Conservation (phyloP, 108 stramenopile species). For the Discostella stelligeroides region DNA sequence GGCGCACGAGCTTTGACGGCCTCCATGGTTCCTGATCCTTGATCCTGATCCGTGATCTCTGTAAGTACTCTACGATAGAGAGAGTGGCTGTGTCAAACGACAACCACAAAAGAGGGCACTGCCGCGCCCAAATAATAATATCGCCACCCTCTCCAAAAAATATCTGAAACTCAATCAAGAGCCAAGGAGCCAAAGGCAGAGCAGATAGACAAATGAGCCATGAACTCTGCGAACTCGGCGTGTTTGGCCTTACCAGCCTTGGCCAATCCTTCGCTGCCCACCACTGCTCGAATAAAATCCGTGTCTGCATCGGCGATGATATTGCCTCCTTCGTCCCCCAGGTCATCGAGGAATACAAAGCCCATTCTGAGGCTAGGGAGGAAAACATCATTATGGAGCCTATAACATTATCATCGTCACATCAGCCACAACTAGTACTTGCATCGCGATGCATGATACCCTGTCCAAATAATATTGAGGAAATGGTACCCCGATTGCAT, state of each 20-base stretch:
- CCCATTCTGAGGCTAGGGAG: constrained; percentile 7
- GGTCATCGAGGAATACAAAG: constrained; percentile 34
- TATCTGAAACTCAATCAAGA: no score
- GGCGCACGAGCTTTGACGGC: background rate
- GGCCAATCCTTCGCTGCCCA: constrained; percentile 47
- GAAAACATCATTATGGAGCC: background rate
- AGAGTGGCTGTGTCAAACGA: no score
- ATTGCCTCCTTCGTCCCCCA: constrained; percentile 28
- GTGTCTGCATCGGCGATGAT: constrained; percentile 36
- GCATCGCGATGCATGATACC: constrained; percentile 37
- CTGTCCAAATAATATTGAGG: constrained; percentile 9
- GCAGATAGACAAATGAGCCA: constrained; percentile 19
- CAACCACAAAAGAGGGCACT: no score
- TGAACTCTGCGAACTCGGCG: constrained; percentile 33
- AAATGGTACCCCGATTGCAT: constrained; percentile 12
- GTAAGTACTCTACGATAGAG: no score
- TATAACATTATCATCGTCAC: background rate
- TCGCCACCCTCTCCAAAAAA: background rate
- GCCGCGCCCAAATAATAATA: no score
- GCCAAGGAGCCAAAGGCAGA: background rate
- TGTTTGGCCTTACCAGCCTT: constrained; percentile 29
- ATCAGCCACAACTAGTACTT: background rate
- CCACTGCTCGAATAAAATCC: constrained; percentile 27
- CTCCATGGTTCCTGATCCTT: background rate
- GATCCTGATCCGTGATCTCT: constrained; percentile 28